Base-by-base conservation (phyloP, 495 filamentous ascomycete genomes). In the Penicillium egyptiacum region DNA sequence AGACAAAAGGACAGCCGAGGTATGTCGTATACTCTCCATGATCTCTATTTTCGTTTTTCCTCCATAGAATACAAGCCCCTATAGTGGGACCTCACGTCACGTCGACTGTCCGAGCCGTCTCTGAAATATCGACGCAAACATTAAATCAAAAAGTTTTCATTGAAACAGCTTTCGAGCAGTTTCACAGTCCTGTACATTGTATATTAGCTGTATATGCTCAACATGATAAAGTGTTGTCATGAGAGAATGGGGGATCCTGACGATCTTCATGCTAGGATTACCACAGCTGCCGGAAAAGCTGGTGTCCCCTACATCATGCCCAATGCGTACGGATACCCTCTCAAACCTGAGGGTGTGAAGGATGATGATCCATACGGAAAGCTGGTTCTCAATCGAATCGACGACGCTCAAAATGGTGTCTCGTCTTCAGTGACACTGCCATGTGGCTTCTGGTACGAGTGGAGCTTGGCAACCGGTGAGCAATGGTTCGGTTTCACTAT, bases 281-380 rank as follows among this genome's bases (percentile, higher is more conserved):
- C 85, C 52, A 58, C 75, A 3, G 86, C 87, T 2, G 88, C 88
- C 3, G 81, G 77, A 11, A 75, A 79, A 30, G 86, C 88, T 2
- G 80, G 79, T 2, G 82, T 90, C 0, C 69, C 66, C 0, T 88
- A 83, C 70, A 66, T 90, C 57, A 70, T 88, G 50, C 86, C 88
- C 17, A 88, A 87, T 63, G 74, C 75, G 42, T 88, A 67, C 50
- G 80, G 81, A 19, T 52, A 55, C 33, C 80, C 84, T 49, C 22
- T 63, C 8, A 41, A 1, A 0, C 25, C 31, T 1, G 37, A 37
- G 47, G 10, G 26, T 74, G 4, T 16, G 49, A 39, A 56, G 69
- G 30, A 76, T 78, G 35, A 28, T 61, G 59, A 33, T 22, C 63
- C 1, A n/a, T 63, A 44, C 7, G 50, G 22, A 20, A 50, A 33